phyloP scores from a whole-genome alignment of 768 basidiomycete species.

The Russula sp. region DNA sequence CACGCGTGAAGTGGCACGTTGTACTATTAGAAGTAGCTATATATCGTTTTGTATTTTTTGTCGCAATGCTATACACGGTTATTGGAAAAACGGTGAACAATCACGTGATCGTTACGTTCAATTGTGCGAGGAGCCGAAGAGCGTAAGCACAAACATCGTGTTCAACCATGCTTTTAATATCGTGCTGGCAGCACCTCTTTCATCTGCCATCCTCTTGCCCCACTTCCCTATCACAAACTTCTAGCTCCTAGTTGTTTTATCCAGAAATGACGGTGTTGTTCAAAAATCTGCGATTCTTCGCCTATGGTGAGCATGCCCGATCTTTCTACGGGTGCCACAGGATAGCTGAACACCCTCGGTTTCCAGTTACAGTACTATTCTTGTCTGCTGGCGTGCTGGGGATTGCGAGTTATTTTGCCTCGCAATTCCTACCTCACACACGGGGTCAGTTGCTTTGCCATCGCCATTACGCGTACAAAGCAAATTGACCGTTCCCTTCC shows the following conservation, averaged over 20 bases:
- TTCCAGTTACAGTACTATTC: slow-evolving; percentile 33
- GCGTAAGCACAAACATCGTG: not conserved
- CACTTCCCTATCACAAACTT: not conserved
- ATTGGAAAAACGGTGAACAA: not conserved
- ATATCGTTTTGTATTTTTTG: not conserved
- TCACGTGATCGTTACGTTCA: slow-evolving; percentile 13
- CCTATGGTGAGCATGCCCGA: slow-evolving; percentile 24
- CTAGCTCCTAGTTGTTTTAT: not conserved
- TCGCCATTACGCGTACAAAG: not conserved
- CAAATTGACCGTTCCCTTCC: not conserved
- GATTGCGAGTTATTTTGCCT: slow-evolving; percentile 58
- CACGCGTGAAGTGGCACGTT: slow-evolving; percentile 4
- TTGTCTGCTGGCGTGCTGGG: slow-evolving; percentile 53
- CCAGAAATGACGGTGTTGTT: slow-evolving; percentile 30
- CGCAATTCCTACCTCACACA: slow-evolving; percentile 54
- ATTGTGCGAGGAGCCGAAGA: not conserved
- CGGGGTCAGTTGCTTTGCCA: slow-evolving; percentile 41
- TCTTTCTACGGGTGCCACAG: not conserved
- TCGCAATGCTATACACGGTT: not conserved
- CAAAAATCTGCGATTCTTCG: slow-evolving; percentile 28
- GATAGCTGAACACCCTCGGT: not conserved
- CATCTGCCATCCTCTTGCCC: not conserved
- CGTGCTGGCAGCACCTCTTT: slow-evolving; percentile 17
- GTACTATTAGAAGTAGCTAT: slow-evolving; percentile 5
- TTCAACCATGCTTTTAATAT: slow-evolving; percentile 7